These are phyloP conservation scores for Fusarium praegraminearum DNA, from an alignment of 2,329 filamentous ascomycete genomes.

Conservation along the genomic window DNA sequence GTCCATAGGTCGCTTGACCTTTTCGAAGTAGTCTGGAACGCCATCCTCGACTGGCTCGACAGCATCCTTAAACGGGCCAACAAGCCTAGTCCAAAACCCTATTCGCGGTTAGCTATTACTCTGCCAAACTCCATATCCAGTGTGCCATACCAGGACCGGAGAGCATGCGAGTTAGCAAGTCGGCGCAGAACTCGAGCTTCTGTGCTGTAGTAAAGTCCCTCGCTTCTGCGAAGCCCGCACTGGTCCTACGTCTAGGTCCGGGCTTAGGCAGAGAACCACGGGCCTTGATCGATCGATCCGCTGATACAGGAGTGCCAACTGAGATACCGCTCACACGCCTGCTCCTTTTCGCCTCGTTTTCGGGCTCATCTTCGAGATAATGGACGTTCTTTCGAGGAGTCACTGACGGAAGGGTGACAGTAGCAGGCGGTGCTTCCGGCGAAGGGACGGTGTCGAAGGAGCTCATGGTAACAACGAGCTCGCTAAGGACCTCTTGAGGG, in stretches of 20 bases:
- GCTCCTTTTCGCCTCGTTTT: constrained; percentile 59
- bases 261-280: constrained; percentile 53
- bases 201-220: constrained; percentile 53
- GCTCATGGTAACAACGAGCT: constrained; percentile 72
- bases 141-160: constrained; percentile 66
- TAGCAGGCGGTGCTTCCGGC: constrained; percentile 44
- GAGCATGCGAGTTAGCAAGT: constrained; percentile 70
- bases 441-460: constrained; percentile 59
- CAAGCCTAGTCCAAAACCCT: constrained; percentile 76
- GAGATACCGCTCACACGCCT: constrained; percentile 53
- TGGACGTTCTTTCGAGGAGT: constrained; percentile 61
- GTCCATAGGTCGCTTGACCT: constrained; percentile 72
- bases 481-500: constrained; percentile 71
- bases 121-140: not conserved
- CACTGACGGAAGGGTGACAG: constrained; percentile 28
- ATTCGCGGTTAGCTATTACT: constrained; percentile 8
- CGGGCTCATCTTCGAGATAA: constrained; percentile 60
- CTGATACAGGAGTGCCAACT: constrained; percentile 22
- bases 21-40: constrained; percentile 71
- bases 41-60: constrained; percentile 68
- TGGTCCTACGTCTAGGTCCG: constrained; percentile 52
- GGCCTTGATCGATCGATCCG: constrained; percentile 45
- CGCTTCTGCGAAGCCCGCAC: constrained; percentile 50
- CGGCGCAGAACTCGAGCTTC: constrained; percentile 69
- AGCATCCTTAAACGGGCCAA: constrained; percentile 70